phyloP scores from a whole-genome alignment of 768 basidiomycete genomes.

The Nidula microcarpa region DNA sequence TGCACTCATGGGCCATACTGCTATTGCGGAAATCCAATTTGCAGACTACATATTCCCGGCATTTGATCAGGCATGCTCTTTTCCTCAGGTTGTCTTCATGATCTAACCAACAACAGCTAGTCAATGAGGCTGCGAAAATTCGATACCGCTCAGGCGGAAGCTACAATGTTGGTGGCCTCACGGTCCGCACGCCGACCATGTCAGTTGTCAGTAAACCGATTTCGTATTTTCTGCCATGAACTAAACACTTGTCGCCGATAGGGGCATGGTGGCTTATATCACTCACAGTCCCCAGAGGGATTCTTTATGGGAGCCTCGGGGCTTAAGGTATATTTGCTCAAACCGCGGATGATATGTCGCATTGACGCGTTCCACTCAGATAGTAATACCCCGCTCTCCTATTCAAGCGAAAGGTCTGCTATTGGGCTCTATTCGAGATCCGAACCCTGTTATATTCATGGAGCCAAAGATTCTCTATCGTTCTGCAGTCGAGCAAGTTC shows the following conservation, averaged over 20 bases:
- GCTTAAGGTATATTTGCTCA: conserved; percentile 56
- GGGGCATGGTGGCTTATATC: conserved; percentile 89
- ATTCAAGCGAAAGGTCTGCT: conserved; percentile 95
- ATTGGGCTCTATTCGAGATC: conserved; percentile 83
- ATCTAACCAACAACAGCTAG: conserved; percentile 48
- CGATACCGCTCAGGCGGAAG: conserved; percentile 86
- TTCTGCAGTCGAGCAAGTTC: conserved; percentile 94
- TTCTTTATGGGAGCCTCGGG: conserved; percentile 92
- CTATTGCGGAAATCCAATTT: conserved; percentile 93
- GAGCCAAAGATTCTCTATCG: conserved; percentile 94
- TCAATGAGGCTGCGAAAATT: conserved; percentile 94
- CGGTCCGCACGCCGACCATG: conserved; percentile 85
- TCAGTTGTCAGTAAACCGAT: conserved; percentile 58
- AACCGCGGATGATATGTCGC: not conserved
- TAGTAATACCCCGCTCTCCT: conserved; percentile 93
- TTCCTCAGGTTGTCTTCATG: conserved; percentile 1
- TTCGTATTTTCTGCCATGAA: not conserved
- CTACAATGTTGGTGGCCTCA: conserved; percentile 79
- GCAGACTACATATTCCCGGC: conserved; percentile 92
- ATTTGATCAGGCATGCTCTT: conserved; percentile 73
- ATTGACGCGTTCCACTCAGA: conserved; percentile 22
- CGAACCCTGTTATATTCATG: conserved; percentile 94
- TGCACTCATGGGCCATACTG: conserved; percentile 90
- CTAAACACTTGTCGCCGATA: conserved; percentile 7
- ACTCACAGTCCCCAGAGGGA: conserved; percentile 93